Base-by-base conservation (phyloP, 306 rosid genomes). In the Pyrus pyrifolia region DNA sequence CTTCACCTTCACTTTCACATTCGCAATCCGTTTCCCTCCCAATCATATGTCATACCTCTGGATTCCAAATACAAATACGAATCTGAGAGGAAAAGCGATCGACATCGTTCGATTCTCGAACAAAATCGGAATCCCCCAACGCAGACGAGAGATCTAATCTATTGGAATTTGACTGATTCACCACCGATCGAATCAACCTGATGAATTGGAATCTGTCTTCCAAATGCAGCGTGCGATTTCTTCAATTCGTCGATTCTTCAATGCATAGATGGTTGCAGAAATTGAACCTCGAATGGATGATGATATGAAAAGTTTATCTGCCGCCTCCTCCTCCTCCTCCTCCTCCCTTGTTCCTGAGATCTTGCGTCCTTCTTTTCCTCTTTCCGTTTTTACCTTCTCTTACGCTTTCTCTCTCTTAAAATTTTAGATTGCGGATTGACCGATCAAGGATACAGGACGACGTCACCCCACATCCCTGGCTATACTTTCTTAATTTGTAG, bases 281-380 rank as follows among this genome's bases (percentile, higher is more conserved):
- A 25, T 18, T 25, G 40, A 62, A 62, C 15, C 67, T 62, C 35
- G 67, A 62, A 29, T 14, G 9, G 33, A 51, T 40, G 30, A 42
- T n/a, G 77, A 38, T 18, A 53, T 22, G 29, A 14, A 67, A 15
- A 75, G 51, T 69, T 80, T 5, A 14, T 49, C 21, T 49, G 21
- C 21, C 53, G 5, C 53, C 53, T 49, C 46, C 4, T 45, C 61
- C 77, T 35, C 31, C 31, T 30, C 31, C 31, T 75, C 79, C 85
- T 9, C 68, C 67, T 61, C 88, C 60, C 11, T 65, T 76, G 77
- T 76, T 69, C 72, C 77, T 83, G 78, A 67, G 86, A 83, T 72
- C 18, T 51, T 44, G 40, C 62, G 72, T 5, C 67, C 49, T 46
- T 44, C 15, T 3, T 11, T 77, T 23, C 61, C 25, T 68, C 33